phyloP scores from a whole-genome alignment of 345 rosid species.

The Salix arbutifolia region DNA sequence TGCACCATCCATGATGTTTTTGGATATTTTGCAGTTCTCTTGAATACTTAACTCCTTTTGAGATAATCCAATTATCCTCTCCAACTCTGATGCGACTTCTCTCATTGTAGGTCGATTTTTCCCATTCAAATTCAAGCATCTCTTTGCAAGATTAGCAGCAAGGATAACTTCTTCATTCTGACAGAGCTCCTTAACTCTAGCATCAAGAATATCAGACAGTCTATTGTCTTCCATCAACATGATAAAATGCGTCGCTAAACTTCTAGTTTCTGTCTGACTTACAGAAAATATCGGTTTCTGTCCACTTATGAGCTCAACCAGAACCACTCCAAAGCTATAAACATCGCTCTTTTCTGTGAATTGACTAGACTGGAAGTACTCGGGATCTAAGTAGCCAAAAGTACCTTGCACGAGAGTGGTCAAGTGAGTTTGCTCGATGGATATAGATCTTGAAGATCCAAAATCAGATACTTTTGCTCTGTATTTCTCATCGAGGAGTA shows the following conservation, averaged over 20 bases:
- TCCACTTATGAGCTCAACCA: conserved; percentile 14
- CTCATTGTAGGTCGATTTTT: conserved; percentile 9
- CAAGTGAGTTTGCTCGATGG: conserved; percentile 17
- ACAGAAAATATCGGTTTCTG: conserved; percentile 14
- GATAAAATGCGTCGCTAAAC: conserved; percentile 16
- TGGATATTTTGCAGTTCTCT: not conserved
- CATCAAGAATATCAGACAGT: not conserved
- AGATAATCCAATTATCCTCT: not conserved
- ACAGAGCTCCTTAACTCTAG: not conserved
- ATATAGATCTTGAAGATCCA: conserved; percentile 16
- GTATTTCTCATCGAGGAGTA: conserved; percentile 18
- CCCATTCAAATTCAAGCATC: conserved; percentile 6
- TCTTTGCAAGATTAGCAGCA: conserved; percentile 9
- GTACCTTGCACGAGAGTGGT: conserved; percentile 28
- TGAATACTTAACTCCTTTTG: not conserved
- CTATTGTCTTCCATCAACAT: conserved; percentile 10
- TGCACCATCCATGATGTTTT: not conserved
- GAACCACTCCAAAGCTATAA: conserved; percentile 28
- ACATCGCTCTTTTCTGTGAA: conserved; percentile 24
- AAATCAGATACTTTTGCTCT: conserved; percentile 24
- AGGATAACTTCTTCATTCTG: not conserved
- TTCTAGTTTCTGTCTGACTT: conserved; percentile 9
- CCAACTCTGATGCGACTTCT: conserved; percentile 13
- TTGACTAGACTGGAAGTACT: conserved; percentile 5
- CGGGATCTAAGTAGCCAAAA: conserved; percentile 26